These are phyloP conservation scores for Colletotrichum tofieldiae DNA, from an alignment of 2,329 filamentous ascomycete species.

Conservation along the genomic window DNA sequence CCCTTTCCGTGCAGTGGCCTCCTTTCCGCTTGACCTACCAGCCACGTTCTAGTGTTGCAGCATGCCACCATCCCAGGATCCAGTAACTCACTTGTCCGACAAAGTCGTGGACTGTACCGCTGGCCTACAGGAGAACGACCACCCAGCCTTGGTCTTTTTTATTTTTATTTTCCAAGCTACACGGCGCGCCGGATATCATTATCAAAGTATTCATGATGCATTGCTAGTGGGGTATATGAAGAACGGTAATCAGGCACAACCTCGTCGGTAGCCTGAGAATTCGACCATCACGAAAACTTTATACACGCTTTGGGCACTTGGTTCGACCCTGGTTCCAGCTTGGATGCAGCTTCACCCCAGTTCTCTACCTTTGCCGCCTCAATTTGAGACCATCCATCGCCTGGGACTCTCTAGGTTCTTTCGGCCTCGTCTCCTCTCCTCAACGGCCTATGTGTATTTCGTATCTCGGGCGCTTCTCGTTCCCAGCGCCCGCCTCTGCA, in stretches of 20 bases:
- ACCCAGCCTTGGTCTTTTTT: background rate
- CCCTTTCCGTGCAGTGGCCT: background rate
- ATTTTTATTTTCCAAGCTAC: background rate
- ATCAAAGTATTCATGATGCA: conserved; percentile 3
- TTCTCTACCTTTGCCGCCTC: conserved; percentile 9
- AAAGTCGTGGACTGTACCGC: background rate
- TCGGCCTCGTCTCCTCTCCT: conserved; percentile 3
- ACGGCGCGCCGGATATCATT: background rate
- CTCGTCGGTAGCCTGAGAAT: conserved; percentile 10
- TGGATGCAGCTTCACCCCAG: conserved; percentile 14
- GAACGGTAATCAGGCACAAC: conserved; percentile 4
- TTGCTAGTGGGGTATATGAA: background rate
- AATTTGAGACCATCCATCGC: conserved; percentile 7
- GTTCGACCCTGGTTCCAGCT: background rate
- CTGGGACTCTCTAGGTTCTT: background rate
- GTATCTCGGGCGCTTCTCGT: background rate
- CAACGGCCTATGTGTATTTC: background rate
- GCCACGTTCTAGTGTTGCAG: conserved; percentile 21
- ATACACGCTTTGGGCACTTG: conserved; percentile 31
- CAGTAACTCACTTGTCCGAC: background rate
- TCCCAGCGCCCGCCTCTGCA: background rate
- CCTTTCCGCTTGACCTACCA: background rate
- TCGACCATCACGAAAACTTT: conserved; percentile 31
- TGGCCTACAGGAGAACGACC: background rate
- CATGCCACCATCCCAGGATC: background rate